Conservation (phyloP, 1,284 basidiomycete genomes). For the Amylostereum areolatum region DNA sequence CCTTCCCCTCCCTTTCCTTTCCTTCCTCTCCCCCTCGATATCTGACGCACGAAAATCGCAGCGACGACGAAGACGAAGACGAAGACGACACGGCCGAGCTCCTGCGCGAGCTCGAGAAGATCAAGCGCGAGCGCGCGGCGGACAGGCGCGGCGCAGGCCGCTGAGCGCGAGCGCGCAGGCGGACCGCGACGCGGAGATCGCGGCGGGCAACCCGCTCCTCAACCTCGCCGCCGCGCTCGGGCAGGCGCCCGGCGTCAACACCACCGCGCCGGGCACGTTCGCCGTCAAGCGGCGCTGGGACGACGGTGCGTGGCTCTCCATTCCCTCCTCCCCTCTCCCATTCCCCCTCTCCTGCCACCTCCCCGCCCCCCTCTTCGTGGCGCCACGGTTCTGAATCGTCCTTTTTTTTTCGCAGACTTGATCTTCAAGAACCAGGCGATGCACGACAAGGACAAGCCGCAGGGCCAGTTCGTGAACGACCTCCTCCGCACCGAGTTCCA, state of each 20-base stretch:
- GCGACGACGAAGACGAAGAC: conserved; percentile 58
- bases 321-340: conserved; percentile 2
- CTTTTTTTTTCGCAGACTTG: conserved; percentile 59
- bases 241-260: conserved; percentile 60
- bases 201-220: conserved; percentile 78
- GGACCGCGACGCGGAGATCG: conserved; percentile 74
- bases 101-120: conserved; percentile 89
- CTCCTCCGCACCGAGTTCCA: conserved; percentile 89
- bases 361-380: too few relatives aligned
- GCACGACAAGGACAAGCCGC: conserved; percentile 63
- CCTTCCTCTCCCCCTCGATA: conserved; percentile 6
- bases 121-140: conserved; percentile 89
- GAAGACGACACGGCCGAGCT: conserved; percentile 93
- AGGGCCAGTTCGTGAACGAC: conserved; percentile 89
- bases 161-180: conserved; percentile 62
- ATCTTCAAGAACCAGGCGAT: conserved; percentile 97
- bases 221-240: conserved; percentile 88
- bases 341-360: too few relatives aligned
- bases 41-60: conserved; percentile 33
- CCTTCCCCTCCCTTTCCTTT: conserved; percentile 14
- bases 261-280: conserved; percentile 78
- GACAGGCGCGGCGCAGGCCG: conserved; percentile 76
- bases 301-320: conserved; percentile 54
- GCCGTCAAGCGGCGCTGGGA: conserved; percentile 94
- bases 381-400: too few relatives aligned